Evolutionary conservation across 1,139 yeast species (phyloP), one percentile per base, ranked within the genome.

Genomic region (Suhomyces bokatorum): DNA sequence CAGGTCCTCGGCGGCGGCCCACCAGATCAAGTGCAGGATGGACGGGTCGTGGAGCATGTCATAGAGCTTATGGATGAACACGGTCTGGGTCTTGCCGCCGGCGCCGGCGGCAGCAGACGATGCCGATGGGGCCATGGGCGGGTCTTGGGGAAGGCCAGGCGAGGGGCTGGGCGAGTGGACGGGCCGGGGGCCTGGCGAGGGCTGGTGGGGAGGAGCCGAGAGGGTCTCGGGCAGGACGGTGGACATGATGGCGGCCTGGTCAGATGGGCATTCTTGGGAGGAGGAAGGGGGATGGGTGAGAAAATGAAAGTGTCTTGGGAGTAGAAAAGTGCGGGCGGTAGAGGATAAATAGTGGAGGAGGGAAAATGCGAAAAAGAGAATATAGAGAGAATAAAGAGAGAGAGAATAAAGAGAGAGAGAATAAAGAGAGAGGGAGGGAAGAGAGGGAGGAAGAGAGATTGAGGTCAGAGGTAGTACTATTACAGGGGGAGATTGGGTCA

Each of bases 51-150:
- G 82, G 43, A 82, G 67, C 83, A 82, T 81, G 48, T 77, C 81
- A 64, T 81, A 82, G 34, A 82, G 67, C 58, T 81, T 82, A 58
- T 81, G 85, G 46, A 81, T 80, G 59, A 82, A 82, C 17, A 81
- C 82, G 5, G 83, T 78, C 54, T 80, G 81, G 51, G 74, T 68
- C 49, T 71, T 70, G 41, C 67, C 61, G 12, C 56, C 38, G 31
- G 57, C 57, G 9, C 66, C 45, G 4, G 69, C 67, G 13, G 70
- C 56, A 11, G 33, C 17, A 3, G 29, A 56, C 5, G 37, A 10
- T 5, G 36, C 22, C 7, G 37, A 29, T 17, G 41, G 10, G 16
- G 24, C 13, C 14, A 34, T n/a, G n/a, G 32, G 17, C 14, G 40
- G 29, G 24, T 36, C 39, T 16, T 41, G 42, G 12, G 46, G 46